Evolutionary conservation across 1,284 basidiomycete species (phyloP), one percentile per base, ranked within the genome.

Genomic region (Sanghuangporus sanghuang): DNA sequence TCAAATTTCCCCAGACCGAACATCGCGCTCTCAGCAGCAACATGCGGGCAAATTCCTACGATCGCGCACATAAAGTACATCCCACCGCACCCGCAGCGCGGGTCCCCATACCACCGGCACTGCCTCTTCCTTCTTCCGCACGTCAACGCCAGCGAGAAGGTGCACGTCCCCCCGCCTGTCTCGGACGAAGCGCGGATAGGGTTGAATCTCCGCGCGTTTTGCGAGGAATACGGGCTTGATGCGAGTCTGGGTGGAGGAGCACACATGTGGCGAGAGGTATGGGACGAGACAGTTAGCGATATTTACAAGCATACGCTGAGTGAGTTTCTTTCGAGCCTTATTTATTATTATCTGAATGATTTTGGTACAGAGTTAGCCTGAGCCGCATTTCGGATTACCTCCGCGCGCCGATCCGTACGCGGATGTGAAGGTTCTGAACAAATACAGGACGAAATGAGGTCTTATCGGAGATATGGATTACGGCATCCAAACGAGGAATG

Each of bases 51-150:
- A 73, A 79, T 77, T 72, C 70, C 68, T 52, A 75, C 72, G 70
- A 80, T 76, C 61, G 73, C 78, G 0, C 86, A 89, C 68, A 86
- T 90, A 1, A 74, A 79, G 11, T 96, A 95, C 71, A 77, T 95
- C 63, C 91, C 94, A 2, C 95, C 95, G 3, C 93, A 96, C 70
- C 95, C 95, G 4, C 89, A 93, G 71, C 81, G 82, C 39, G 93
- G 93, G 53, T 89, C 92, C 5, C 85, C 85, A 0, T 94, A 93
- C 75, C 94, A 96, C 76, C 89, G 95, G 62, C 96, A 95, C 74
- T 85, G 86, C 1, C 69, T 88, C 32, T 76, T 96, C 21, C 78
- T 96, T 35, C 81, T 95, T 57, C 87, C 86, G n/a, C 93, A 96
- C 69, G 68, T 72, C 36, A 72, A 77, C 0, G 69, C 74, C 0